phyloP scores from a whole-genome alignment of 371 early-diverging fungal species.

The Mortierella sp. region DNA sequence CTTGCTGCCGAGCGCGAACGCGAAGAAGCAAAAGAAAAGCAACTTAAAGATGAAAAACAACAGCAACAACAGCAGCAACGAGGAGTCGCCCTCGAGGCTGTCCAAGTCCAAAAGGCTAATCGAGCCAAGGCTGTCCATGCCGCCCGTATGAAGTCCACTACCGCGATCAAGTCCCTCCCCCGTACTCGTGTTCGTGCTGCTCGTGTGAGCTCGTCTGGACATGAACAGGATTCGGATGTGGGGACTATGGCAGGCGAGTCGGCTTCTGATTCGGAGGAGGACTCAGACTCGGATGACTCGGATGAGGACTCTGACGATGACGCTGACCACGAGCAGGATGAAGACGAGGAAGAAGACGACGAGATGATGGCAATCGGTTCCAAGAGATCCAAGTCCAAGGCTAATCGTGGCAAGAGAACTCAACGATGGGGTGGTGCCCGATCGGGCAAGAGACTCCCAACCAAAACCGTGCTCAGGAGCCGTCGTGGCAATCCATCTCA shows the following conservation, averaged over 20 bases:
- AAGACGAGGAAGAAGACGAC: not conserved
- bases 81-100: not conserved
- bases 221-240: no score
- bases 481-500: not conserved
- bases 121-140: not conserved
- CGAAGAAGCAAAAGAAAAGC: not conserved
- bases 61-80: not conserved
- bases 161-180: not conserved
- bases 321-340: not conserved
- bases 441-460: not conserved
- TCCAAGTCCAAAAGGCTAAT: not conserved
- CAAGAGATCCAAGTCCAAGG: no score
- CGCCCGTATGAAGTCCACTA: not conserved
- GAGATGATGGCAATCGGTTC: no score
- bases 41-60: not conserved
- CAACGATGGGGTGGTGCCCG: not conserved
- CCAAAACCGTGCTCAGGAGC: not conserved
- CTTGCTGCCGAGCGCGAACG: not conserved
- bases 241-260: no score
- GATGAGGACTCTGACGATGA: not conserved
- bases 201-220: not conserved
- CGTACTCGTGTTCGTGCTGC: no score
- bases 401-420: not conserved
- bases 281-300: not conserved
- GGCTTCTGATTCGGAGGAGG: not conserved